These are phyloP conservation scores for Macrolepiota albuminosa DNA, from an alignment of 768 basidiomycete genomes.

Conservation along the genomic window DNA sequence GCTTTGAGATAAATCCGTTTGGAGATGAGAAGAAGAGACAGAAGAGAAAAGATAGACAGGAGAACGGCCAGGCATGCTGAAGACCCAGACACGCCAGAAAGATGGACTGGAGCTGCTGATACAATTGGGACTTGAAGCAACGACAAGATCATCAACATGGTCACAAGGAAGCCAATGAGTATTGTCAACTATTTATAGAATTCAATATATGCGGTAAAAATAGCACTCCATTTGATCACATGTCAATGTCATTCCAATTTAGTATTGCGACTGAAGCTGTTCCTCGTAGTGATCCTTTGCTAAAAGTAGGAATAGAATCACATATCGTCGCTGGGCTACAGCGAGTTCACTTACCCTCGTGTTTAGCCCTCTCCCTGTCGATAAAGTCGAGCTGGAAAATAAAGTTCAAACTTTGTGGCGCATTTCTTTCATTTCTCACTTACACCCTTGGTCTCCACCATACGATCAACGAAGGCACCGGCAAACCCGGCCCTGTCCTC, in stretches of 20 bases:
- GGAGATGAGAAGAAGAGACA: constrained; percentile 21
- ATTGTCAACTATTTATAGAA: constrained; percentile 1
- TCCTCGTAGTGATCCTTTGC: constrained; percentile 6
- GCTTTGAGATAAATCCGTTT: constrained; percentile 26
- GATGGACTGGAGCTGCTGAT: constrained; percentile 11
- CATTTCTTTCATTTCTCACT: constrained; percentile 6
- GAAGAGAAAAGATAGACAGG: constrained; percentile 18
- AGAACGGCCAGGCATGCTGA: constrained; percentile 23
- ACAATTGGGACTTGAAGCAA: not conserved
- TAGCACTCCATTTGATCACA: not conserved
- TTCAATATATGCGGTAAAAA: not conserved
- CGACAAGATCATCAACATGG: constrained; percentile 5
- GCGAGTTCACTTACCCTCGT: constrained; percentile 18
- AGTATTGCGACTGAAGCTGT: not conserved
- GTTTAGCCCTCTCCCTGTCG: constrained; percentile 24
- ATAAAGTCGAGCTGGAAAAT: constrained; percentile 24
- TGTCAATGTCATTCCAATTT: not conserved
- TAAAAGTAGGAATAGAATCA: not conserved
- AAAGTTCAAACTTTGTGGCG: constrained; percentile 2
- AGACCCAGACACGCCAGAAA: constrained; percentile 11
- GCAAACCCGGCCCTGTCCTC: constrained; percentile 43
- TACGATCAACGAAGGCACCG: constrained; percentile 48
- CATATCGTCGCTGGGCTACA: not conserved
- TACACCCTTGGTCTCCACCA: constrained; percentile 52
- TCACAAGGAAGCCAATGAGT: not conserved